Evolutionary conservation across 345 rosid genomes (phyloP).

Genomic region (Camelina laxa): DNA sequence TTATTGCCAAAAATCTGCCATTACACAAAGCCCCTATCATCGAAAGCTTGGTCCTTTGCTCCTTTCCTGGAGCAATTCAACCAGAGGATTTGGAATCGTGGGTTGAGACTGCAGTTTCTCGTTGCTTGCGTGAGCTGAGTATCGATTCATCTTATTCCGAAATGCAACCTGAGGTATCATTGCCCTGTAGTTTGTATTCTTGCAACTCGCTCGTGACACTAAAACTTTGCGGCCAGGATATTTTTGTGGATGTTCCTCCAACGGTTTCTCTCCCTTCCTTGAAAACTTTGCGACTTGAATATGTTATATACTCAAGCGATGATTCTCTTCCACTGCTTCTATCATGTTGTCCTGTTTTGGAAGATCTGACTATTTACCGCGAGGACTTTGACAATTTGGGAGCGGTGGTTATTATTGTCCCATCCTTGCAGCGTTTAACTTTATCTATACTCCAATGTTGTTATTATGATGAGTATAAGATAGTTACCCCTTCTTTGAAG

Average conservation of each 20-base stretch:
- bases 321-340: slow-evolving; percentile 4
- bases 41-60: not conserved
- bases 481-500: not conserved
- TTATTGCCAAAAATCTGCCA: not conserved
- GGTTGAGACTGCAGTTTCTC: not conserved
- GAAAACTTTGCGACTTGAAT: not conserved
- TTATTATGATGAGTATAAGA: not conserved
- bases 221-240: not conserved
- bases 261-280: not conserved
- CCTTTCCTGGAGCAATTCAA: rapidly evolving
- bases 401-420: not conserved
- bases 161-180: not conserved
- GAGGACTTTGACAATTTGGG: not conserved
- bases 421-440: not conserved
- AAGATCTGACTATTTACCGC: not conserved
- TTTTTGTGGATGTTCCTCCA: not conserved
- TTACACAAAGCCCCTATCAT: not conserved
- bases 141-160: rapidly evolving
- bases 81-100: not conserved
- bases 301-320: not conserved
- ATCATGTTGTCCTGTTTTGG: not conserved
- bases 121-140: not conserved
- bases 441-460: rapidly evolving
- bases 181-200: not conserved
- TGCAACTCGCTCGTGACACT: not conserved